Evolutionary conservation across 2,329 filamentous ascomycete species (phyloP).

Genomic region (Hymenoscyphus fraxineus): DNA sequence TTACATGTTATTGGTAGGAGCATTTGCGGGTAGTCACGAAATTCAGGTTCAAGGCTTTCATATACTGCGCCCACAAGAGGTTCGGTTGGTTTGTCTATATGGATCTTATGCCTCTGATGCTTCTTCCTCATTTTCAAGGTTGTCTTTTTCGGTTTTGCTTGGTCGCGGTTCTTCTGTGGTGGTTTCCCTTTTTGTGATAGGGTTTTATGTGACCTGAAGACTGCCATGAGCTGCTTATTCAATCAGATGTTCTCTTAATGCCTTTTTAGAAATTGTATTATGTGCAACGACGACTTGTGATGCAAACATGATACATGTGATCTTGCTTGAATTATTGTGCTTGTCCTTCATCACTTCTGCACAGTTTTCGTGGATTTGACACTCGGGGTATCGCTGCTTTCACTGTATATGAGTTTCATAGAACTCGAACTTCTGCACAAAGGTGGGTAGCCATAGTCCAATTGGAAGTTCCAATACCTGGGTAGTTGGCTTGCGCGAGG

Average conservation of each 20-base stretch:
- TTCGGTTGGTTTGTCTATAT: conserved; percentile 12
- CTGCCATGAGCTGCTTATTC: conserved; percentile 13
- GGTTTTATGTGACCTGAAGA: conserved; percentile 12
- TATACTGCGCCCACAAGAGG: conserved; percentile 8
- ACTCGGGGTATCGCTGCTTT: too few relatives aligned
- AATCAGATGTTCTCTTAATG: conserved; percentile 18
- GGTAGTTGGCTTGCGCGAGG: neutral
- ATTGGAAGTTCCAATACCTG: too few relatives aligned
- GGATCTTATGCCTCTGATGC: conserved; percentile 9
- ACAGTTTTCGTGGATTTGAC: too few relatives aligned
- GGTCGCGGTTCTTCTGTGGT: conserved; percentile 8
- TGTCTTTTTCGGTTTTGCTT: conserved; percentile 10
- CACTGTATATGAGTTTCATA: too few relatives aligned
- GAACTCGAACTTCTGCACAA: too few relatives aligned
- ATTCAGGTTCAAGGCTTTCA: conserved; percentile 17
- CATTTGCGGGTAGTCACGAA: conserved; percentile 26
- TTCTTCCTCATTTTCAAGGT: conserved; percentile 15
- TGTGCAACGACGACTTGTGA: conserved; percentile 9
- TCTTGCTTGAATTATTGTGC: too few relatives aligned
- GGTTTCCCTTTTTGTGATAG: conserved; percentile 11
- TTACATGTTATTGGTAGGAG: conserved; percentile 30
- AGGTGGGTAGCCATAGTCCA: too few relatives aligned
- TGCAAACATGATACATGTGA: neutral
- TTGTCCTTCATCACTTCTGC: too few relatives aligned
- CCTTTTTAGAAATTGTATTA: conserved; percentile 12